Base-by-base conservation (phyloP, 2,329 filamentous ascomycete genomes). In the Bipolaris oryzae region DNA sequence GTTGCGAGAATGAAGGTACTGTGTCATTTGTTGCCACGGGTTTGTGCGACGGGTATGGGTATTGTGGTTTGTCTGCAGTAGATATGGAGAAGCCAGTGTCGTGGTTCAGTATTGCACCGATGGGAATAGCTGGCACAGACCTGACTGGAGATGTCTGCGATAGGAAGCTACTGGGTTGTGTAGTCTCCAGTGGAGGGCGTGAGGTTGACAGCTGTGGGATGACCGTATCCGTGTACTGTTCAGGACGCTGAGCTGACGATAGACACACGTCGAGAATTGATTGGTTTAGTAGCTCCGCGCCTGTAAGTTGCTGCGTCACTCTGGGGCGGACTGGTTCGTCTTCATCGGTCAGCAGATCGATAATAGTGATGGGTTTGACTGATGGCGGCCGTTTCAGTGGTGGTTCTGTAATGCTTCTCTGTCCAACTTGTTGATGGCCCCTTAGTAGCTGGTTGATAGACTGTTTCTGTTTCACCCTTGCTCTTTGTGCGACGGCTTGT, bases 301-400 rank as follows among this genome's bases (percentile, higher is more conserved):
- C 9, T 34, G 16, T 20, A 18, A 28, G 4, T 46, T 46, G 43
- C 10, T 46, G 43, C 20, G 28, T 34, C 10, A 34, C 28, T 46
- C 28, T 46, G 28, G 28, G 11, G n/a, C 7, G 11, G 35, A 34
- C 15, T 16, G 53, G 20, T 23, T 47, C 53, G 11, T 45, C 47
- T 28, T 56, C 42, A 42, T 52, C 35, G 20, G 35, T 42, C 16
- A 34, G n/a, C 50, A 54, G 46, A 42, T 52, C 53, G 37, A 52
- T 45, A 11, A 52, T 28, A 18, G 31, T 35, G 35, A 38, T 51
- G 39, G 42, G 23, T 33, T 53, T 47, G 37, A 50, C 21, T 35
- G 35, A 52, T 31, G 42, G 33, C 20, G 49, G 44, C 37, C 42
- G 25, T 35, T 45, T 42, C 4, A 35, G 33, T n/a, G 34, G 15